phyloP scores from a whole-genome alignment of 345 rosid genomes.

The Sonneratia alba region DNA sequence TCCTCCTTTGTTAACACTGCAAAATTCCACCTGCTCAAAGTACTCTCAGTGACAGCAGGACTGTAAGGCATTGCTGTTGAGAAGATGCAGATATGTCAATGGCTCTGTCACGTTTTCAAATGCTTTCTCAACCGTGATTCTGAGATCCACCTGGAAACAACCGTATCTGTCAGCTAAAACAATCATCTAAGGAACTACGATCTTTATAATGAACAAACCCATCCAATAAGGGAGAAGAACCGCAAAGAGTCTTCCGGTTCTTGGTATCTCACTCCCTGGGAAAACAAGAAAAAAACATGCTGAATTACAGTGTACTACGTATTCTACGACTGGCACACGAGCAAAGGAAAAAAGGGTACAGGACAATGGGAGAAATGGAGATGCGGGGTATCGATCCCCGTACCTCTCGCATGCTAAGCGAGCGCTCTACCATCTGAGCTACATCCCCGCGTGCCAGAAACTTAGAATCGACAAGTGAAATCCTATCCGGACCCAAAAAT shows the following conservation, averaged over 20 bases:
- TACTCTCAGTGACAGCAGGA: conserved; percentile 76
- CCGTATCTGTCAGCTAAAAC: neutral
- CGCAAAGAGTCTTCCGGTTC: too few relatives aligned
- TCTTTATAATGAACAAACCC: too few relatives aligned
- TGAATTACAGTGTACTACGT: too few relatives aligned
- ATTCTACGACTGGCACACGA: too few relatives aligned
- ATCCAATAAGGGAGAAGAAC: too few relatives aligned
- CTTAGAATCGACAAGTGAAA: too few relatives aligned
- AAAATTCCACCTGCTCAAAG: conserved; percentile 67
- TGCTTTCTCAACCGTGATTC: conserved; percentile 82
- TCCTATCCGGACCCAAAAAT: too few relatives aligned
- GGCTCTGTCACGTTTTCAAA: conserved; percentile 63
- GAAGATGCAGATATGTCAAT: conserved; percentile 63
- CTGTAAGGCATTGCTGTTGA: conserved; percentile 87
- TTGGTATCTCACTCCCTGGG: too few relatives aligned
- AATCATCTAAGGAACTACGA: too few relatives aligned
- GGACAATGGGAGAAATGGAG: conserved; percentile 12
- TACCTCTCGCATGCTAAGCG: conserved; percentile 63
- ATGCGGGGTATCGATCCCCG: conserved; percentile 51
- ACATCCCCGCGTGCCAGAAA: conserved; percentile 25
- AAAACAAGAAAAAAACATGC: too few relatives aligned
- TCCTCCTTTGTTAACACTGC: too few relatives aligned
- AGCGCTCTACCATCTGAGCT: conserved; percentile 75
- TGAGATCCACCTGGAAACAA: conserved; percentile 71
- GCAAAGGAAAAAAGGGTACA: too few relatives aligned